Evolutionary conservation across 139 green algal genomes (phyloP).

Genomic region (Micromonas commoda): DNA sequence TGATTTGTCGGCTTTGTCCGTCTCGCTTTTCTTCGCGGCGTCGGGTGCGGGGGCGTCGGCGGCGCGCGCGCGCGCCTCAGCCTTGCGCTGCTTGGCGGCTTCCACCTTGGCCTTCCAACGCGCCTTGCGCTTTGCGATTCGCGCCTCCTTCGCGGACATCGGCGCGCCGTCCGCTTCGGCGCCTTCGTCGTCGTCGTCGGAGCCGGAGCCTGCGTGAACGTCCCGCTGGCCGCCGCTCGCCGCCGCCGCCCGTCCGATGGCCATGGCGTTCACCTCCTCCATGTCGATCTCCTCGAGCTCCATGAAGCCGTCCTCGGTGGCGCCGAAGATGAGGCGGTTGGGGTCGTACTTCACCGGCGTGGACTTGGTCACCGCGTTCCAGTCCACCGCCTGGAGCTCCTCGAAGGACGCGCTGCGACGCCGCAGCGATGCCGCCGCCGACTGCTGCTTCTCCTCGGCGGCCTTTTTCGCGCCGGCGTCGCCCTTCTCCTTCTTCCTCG

Average conservation of each 20-base stretch:
- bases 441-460: too few relatives aligned
- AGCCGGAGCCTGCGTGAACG: background rate
- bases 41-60: background rate
- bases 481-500: background rate
- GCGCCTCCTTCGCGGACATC: conserved; percentile 5
- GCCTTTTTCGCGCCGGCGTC: background rate
- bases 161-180: background rate
- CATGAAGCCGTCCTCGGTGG: conserved; percentile 19
- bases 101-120: conserved; percentile 22
- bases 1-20: background rate
- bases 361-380: background rate
- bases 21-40: background rate
- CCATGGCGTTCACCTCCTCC: background rate
- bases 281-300: background rate
- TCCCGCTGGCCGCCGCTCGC: background rate
- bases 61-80: background rate
- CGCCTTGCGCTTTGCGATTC: conserved; percentile 9
- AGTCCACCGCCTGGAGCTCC: too few relatives aligned
- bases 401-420: too few relatives aligned
- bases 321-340: background rate
- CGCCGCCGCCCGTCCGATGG: background rate
- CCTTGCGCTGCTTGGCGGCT: background rate
- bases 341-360: background rate
- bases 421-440: too few relatives aligned
- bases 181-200: background rate